Base-by-base conservation (phyloP, 1,139 yeast species). In the Magnusiomyces magnusii region DNA sequence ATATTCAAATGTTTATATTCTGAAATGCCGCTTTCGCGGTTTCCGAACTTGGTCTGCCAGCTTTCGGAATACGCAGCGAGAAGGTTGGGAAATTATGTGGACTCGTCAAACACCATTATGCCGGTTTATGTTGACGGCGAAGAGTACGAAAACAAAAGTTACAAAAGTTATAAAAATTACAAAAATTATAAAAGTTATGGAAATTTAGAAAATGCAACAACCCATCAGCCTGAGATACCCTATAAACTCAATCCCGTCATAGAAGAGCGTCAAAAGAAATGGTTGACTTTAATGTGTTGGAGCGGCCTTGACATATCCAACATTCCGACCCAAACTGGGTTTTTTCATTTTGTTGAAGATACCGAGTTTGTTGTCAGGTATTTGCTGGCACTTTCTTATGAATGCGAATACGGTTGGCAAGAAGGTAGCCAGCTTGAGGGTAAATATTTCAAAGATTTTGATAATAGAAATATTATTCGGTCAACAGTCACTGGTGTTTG, bases 261-360 rank as follows among this genome's bases (percentile, higher is more conserved):
- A 17, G 28, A 2, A 24, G 55, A 17, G 21, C 36, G 9, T 1
- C 47, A 39, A 53, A 54, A 44, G 47, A 52, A 53, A 2, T 60
- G 62, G 62, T 41, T 60, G 2, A 21, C 58, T 15, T 55, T 56
- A 2, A 25, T 60, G 28, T 47, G 56, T 17, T 60, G 62, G 62
- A 51, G 56, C 39, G 36, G 52, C 10, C 57, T 51, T 24, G 57
- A 60, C 41, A 58, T 58, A 19, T 51, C 52, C 2, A 54, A 53
- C 55, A 42, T 60, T 5, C 52, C 60, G 2, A n/a, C 57, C 19
- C 53, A 51, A 9, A 55, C 31, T 47, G 54, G 51, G 1, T 47
- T 54, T 23, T 28, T 41, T 13, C 23, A 34, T 23, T 52, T 24
- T 44, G 55, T 55, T 47, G 58, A 55, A 51, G 53, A 55, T 13